Percentiles rank a stretch among this genome's conserved stretches.
Conservation (phyloP, 352 stramenopile species). For the Phytophthora multivora region DNA sequence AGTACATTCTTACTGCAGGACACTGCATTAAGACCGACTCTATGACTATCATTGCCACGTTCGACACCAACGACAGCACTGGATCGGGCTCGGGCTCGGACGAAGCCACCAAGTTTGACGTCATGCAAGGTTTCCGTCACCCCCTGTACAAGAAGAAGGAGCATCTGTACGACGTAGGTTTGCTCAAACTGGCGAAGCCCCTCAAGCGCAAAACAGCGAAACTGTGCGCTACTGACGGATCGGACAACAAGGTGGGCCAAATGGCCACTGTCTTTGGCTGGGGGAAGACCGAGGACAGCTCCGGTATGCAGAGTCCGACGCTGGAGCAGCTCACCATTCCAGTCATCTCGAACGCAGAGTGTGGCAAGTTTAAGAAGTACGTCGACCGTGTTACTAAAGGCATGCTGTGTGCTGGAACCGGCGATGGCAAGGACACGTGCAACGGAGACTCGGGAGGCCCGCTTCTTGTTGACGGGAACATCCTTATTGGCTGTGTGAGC, state of each 20-base stretch:
- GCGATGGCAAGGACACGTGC: slow-evolving; percentile 55
- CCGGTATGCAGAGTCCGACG: slow-evolving; percentile 19
- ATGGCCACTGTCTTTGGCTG: slow-evolving; percentile 58
- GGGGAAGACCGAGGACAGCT: slow-evolving; percentile 51
- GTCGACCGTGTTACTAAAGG: slow-evolving; percentile 55
- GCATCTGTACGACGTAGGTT: slow-evolving; percentile 50
- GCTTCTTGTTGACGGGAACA: slow-evolving; percentile 46
- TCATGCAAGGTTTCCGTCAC: slow-evolving; percentile 30
- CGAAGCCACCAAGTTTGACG: background rate
- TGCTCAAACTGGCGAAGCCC: slow-evolving; percentile 58
- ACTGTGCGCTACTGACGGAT: slow-evolving; percentile 45
- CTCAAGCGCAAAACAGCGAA: slow-evolving; percentile 39
- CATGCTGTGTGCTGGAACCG: slow-evolving; percentile 65
- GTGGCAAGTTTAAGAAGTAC: slow-evolving; percentile 51
- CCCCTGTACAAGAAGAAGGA: slow-evolving; percentile 36
- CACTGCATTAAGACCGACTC: slow-evolving; percentile 60
- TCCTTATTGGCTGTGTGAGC: slow-evolving; percentile 64
- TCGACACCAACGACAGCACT: slow-evolving; percentile 28
- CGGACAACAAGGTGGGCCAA: slow-evolving; percentile 50
- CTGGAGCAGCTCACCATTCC: slow-evolving; percentile 55
- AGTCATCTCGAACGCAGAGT: slow-evolving; percentile 62
- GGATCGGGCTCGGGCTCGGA: slow-evolving; percentile 9
- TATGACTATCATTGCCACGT: slow-evolving; percentile 26
- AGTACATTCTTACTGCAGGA: slow-evolving; percentile 72
- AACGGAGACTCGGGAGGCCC: slow-evolving; percentile 76